phyloP scores from a whole-genome alignment of 139 green algal genomes.

The Closterium sp. region DNA sequence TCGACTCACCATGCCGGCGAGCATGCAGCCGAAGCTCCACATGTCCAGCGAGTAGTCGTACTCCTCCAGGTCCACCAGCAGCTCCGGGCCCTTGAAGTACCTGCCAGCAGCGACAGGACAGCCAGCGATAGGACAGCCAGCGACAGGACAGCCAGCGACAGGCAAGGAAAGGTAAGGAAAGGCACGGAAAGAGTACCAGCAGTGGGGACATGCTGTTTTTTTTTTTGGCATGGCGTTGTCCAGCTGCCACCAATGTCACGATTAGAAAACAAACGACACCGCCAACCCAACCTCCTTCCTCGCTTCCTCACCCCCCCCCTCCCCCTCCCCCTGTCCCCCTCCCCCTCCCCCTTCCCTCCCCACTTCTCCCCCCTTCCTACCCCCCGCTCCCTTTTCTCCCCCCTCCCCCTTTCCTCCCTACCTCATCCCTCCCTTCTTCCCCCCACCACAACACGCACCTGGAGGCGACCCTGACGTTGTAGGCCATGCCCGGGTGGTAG shows the following conservation, averaged over 20 bases:
- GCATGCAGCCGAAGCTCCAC: conserved; percentile 82
- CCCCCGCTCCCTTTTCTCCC: neutral
- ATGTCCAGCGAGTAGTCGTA: conserved; percentile 98
- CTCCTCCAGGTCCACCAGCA: conserved; percentile 94
- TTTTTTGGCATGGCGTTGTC: too few species aligned
- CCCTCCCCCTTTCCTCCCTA: neutral
- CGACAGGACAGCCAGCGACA: too few species aligned
- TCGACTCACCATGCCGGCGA: conserved; percentile 49
- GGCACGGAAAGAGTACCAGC: too few species aligned
- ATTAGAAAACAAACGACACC: too few species aligned
- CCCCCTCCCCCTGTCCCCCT: too few species aligned
- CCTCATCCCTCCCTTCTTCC: neutral
- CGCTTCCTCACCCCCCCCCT: too few species aligned
- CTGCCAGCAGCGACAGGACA: neutral
- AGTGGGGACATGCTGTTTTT: too few species aligned
- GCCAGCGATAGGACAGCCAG: neutral
- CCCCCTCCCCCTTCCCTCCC: too few species aligned
- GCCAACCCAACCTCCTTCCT: too few species aligned
- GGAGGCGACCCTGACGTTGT: conserved; percentile 95
- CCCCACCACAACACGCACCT: conserved; percentile 40
- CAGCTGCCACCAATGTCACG: too few species aligned
- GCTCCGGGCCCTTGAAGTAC: conserved; percentile 98
- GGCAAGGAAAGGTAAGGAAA: too few species aligned
- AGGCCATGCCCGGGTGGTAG: conserved; percentile 86
- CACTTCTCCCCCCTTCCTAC: too few species aligned